Percentiles rank a stretch among this genome's conserved stretches.
Evolutionary conservation across 306 rosid genomes (phyloP).

Genomic region (Carpinus fangiana): DNA sequence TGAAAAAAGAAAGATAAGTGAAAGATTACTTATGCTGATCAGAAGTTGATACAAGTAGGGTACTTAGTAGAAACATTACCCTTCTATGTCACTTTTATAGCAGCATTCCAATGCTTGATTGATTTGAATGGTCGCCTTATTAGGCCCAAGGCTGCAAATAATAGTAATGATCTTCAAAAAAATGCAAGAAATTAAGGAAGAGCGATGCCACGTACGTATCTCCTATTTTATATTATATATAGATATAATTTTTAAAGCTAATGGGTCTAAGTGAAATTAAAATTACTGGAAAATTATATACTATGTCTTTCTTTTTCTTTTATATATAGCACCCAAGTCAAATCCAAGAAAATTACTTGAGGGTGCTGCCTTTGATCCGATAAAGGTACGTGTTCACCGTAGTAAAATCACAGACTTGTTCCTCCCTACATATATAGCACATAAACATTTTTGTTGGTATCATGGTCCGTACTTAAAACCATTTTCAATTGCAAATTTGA

Average conservation of each 20-base stretch:
- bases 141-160: conserved; percentile 43
- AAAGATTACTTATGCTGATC: neutral
- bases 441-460: no score
- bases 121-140: conserved; percentile 18
- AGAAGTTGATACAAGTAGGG: neutral
- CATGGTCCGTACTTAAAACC: no score
- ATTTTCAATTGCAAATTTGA: no score
- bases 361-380: conserved; percentile 31
- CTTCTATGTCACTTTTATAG: conserved; percentile 17
- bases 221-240: no score
- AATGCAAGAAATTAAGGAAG: no score
- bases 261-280: no score
- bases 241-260: no score
- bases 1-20: no score
- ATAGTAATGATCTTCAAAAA: neutral
- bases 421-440: conserved; percentile 7
- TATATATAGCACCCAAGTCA: no score
- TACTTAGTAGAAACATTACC: conserved; percentile 12
- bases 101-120: conserved; percentile 12
- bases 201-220: no score
- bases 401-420: neutral
- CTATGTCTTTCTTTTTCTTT: no score
- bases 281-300: no score
- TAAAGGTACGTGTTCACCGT: conserved; percentile 14
- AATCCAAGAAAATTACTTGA: conserved; percentile 18